phyloP scores from a whole-genome alignment of 768 basidiomycete genomes.

The Asterophora lycoperdoides region DNA sequence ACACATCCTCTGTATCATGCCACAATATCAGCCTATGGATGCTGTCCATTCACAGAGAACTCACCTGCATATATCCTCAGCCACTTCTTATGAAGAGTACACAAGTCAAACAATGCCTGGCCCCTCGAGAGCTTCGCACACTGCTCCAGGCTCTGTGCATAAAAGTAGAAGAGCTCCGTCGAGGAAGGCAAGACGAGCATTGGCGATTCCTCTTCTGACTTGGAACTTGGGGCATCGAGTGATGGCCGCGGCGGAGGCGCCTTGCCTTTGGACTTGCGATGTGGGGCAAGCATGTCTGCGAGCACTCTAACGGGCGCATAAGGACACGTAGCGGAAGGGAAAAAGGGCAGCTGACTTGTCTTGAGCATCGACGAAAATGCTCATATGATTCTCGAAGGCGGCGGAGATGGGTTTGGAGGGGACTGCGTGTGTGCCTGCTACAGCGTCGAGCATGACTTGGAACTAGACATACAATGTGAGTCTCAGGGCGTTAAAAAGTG shows the following conservation, averaged over 20 bases:
- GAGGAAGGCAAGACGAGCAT: conserved; percentile 85
- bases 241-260: conserved; percentile 55
- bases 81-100: conserved; percentile 88
- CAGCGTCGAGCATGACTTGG: conserved; percentile 56
- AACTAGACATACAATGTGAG: conserved; percentile 37
- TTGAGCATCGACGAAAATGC: conserved; percentile 93
- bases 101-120: conserved; percentile 77
- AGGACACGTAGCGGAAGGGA: neutral
- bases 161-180: conserved; percentile 96
- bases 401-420: conserved; percentile 72
- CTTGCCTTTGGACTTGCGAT: conserved; percentile 48
- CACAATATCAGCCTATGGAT: conserved; percentile 1
- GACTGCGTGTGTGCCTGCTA: conserved; percentile 45
- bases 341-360: conserved; percentile 61
- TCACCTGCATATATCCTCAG: conserved; percentile 86
- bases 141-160: conserved; percentile 91
- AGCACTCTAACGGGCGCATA: conserved; percentile 54
- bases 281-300: conserved; percentile 83
- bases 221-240: conserved; percentile 50
- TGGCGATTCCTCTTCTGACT: conserved; percentile 37
- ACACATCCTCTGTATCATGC: conserved; percentile 69
- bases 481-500: neutral
- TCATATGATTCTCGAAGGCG: conserved; percentile 91
- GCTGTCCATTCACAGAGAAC: too few relatives aligned
- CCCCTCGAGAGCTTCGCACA: conserved; percentile 89